Percentiles rank a stretch among this genome's conserved stretches.
phyloP scores from a whole-genome alignment of 345 rosid species.

The Luvunga scandens region DNA sequence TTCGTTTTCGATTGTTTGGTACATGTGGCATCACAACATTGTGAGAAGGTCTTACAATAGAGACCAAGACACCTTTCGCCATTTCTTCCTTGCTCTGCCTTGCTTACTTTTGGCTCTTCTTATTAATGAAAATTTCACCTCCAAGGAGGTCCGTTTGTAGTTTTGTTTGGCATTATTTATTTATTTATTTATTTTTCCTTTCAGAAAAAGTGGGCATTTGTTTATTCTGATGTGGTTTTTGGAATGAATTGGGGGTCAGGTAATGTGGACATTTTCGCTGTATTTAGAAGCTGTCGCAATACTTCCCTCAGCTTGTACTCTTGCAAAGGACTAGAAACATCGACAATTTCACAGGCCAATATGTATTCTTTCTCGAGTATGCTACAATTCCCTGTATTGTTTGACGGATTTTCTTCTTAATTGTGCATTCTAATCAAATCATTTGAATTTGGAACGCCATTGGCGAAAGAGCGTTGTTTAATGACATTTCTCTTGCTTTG shows the following conservation, averaged over 20 bases:
- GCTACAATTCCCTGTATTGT: neutral
- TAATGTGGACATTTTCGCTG: constrained; percentile 74
- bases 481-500: neutral
- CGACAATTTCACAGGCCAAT: constrained; percentile 78
- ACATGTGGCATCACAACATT: constrained; percentile 66
- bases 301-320: constrained; percentile 82
- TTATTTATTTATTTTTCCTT: neutral
- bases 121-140: constrained; percentile 61
- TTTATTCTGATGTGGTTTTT: neutral
- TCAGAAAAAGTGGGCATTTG: neutral
- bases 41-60: constrained; percentile 74
- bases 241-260: constrained; percentile 30
- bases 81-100: constrained; percentile 57
- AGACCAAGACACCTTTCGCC: constrained; percentile 73
- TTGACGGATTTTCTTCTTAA: neutral
- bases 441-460: neutral
- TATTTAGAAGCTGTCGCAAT: constrained; percentile 84
- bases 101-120: constrained; percentile 68
- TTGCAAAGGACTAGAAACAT: constrained; percentile 78
- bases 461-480: neutral
- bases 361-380: constrained; percentile 80
- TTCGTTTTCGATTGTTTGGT: constrained; percentile 83
- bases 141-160: constrained; percentile 52
- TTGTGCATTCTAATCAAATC: neutral
- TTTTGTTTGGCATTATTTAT: neutral